Percentiles rank a stretch among this genome's conserved stretches.
These are phyloP conservation scores for Pugionium dolabratum DNA, from an alignment of 345 rosid species.

Conservation along the genomic window DNA sequence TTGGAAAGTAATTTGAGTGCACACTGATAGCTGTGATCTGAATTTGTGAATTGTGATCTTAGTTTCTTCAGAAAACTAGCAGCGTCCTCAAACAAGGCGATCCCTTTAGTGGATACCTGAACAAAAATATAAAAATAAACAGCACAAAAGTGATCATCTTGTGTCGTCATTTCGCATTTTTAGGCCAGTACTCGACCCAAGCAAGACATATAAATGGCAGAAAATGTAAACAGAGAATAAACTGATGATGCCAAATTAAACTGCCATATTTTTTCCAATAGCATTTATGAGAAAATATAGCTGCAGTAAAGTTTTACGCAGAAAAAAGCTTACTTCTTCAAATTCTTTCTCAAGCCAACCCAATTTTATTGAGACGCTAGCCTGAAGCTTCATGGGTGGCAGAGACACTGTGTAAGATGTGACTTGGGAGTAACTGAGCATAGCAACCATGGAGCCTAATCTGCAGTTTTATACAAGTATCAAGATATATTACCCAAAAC, in stretches of 20 bases:
- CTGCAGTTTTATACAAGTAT: constrained; percentile 48
- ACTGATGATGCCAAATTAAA: no score
- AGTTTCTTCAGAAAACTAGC: constrained; percentile 53
- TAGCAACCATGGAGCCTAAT: constrained; percentile 79
- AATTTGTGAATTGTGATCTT: constrained; percentile 47
- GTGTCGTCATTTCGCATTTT: no score
- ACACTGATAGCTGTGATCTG: constrained; percentile 49
- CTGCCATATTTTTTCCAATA: no score
- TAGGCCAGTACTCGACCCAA: no score
- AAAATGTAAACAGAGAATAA: no score
- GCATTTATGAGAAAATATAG: not conserved
- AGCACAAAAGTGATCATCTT: no score
- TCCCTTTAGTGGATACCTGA: constrained; percentile 68
- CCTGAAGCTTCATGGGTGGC: constrained; percentile 72
- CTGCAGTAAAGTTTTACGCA: not conserved
- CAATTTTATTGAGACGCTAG: constrained; percentile 50
- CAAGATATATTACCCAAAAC: not conserved
- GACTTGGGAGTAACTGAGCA: constrained; percentile 82
- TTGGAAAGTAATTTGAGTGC: constrained; percentile 51
- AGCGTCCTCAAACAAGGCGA: constrained; percentile 59
- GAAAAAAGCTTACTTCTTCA: constrained; percentile 46
- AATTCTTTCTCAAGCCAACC: constrained; percentile 64
- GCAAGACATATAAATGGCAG: no score
- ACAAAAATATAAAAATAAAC: constrained; percentile 12
- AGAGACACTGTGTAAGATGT: constrained; percentile 64